These are phyloP conservation scores for Boletales sp. DNA, from an alignment of 768 basidiomycete genomes.

Conservation along the genomic window DNA sequence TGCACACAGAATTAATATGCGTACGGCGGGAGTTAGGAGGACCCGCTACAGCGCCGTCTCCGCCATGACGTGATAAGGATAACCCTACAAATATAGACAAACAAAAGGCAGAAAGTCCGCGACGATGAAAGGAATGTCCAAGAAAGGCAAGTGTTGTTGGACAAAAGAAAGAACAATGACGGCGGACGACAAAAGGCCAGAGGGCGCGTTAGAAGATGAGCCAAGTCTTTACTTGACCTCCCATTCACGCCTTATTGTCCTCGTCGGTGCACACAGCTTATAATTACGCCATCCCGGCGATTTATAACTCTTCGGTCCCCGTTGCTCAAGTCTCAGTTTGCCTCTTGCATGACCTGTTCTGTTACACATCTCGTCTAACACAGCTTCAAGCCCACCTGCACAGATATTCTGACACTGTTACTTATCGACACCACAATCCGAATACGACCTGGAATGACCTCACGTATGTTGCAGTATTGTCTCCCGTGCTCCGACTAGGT, in stretches of 20 bases:
- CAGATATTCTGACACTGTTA: neutral
- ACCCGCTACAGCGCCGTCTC: no score
- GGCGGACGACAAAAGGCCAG: conserved; percentile 20
- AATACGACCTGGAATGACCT: conserved; percentile 19
- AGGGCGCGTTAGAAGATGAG: neutral
- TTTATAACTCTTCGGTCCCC: conserved; percentile 17
- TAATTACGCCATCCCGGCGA: conserved; percentile 4
- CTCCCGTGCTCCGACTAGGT: neutral
- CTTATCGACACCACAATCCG: neutral
- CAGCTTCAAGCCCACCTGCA: neutral
- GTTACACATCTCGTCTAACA: no score
- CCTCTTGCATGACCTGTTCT: no score
- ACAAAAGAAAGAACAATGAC: conserved; percentile 25
- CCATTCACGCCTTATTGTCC: conserved; percentile 11
- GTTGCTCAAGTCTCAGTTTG: neutral
- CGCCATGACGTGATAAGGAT: no score
- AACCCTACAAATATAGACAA: conserved; percentile 4
- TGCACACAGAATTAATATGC: no score
- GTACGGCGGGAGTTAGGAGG: no score
- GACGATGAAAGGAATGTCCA: conserved; percentile 10
- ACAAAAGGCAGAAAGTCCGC: conserved; percentile 18
- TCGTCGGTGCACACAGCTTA: conserved; percentile 8
- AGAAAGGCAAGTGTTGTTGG: conserved; percentile 22
- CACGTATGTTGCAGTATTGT: conserved; percentile 12
- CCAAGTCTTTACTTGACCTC: neutral